These are phyloP conservation scores for Jackrogersella minutella DNA, from an alignment of 495 filamentous ascomycete genomes.

Conservation along the genomic window DNA sequence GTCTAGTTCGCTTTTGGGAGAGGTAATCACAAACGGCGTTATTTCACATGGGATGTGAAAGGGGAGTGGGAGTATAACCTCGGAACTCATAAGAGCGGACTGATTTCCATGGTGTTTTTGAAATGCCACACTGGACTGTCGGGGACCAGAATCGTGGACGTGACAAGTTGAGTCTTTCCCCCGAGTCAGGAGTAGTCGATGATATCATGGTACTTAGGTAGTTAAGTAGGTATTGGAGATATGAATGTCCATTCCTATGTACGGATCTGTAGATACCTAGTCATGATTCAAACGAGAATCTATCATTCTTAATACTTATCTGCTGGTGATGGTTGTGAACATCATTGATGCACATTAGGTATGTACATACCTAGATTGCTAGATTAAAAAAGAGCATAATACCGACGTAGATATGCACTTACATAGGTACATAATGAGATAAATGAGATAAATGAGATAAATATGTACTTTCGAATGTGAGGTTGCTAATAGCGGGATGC, in stretches of 20 bases:
- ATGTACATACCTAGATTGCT: too few relatives aligned
- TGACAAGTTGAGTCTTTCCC: neutral
- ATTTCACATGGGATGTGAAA: slow-evolving; percentile 7
- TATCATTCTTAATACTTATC: too few relatives aligned
- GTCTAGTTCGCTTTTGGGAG: neutral
- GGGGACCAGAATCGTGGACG: neutral
- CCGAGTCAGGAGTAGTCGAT: neutral
- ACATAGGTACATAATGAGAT: too few relatives aligned
- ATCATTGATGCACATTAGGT: too few relatives aligned
- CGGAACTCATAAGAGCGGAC: neutral
- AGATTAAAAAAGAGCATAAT: too few relatives aligned
- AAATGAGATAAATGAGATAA: too few relatives aligned
- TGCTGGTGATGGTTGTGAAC: too few relatives aligned
- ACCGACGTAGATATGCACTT: too few relatives aligned
- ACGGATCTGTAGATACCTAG: too few relatives aligned
- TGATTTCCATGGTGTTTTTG: neutral
- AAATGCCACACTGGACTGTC: neutral
- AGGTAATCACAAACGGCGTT: neutral
- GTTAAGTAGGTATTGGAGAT: neutral
- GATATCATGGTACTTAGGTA: neutral
- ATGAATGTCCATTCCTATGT: neutral
- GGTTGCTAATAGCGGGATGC: neutral
- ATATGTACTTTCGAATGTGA: too few relatives aligned
- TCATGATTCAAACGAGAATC: too few relatives aligned
- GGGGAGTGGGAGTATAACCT: slow-evolving; percentile 1